Evolutionary conservation across 441 rosid species (phyloP).

Genomic region (Lepidium campestre): DNA sequence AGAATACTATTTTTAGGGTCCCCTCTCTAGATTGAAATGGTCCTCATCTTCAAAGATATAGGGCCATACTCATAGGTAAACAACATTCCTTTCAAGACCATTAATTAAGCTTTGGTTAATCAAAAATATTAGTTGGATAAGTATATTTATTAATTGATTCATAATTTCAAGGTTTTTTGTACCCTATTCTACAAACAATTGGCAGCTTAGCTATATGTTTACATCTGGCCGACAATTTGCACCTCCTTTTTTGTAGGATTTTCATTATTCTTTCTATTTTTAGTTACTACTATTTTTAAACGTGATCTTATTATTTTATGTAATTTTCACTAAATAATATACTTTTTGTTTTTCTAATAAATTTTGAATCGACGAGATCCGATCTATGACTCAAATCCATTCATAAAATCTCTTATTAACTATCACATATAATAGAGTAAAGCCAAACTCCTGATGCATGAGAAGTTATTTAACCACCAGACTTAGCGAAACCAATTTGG

Average conservation of each 20-base stretch:
- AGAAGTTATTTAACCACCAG: too few relatives aligned
- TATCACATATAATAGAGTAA: too few relatives aligned
- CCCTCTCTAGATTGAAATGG: not conserved
- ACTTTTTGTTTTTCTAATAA: too few relatives aligned
- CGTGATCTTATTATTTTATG: too few relatives aligned
- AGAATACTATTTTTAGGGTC: not conserved
- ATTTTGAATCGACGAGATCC: too few relatives aligned
- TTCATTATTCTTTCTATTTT: not conserved
- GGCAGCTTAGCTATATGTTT: conserved; percentile 4
- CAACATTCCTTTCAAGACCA: conserved; percentile 7
- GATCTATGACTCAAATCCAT: too few relatives aligned
- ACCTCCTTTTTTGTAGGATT: not conserved
- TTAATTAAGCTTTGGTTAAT: not conserved
- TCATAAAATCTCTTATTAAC: too few relatives aligned
- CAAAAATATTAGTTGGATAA: conserved; percentile 9
- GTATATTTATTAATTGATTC: conserved; percentile 1
- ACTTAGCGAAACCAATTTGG: too few relatives aligned
- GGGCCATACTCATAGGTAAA: not conserved
- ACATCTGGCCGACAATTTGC: conserved; percentile 20
- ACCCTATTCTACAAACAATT: conserved; percentile 18
- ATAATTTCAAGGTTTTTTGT: conserved; percentile 19
- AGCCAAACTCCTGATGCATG: too few relatives aligned
- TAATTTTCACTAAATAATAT: too few relatives aligned
- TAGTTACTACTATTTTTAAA: not conserved
- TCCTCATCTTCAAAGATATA: conserved; percentile 3